These are phyloP conservation scores for Sugiyamaella floridensis DNA, from an alignment of 805 yeast genomes.

Conservation along the genomic window DNA sequence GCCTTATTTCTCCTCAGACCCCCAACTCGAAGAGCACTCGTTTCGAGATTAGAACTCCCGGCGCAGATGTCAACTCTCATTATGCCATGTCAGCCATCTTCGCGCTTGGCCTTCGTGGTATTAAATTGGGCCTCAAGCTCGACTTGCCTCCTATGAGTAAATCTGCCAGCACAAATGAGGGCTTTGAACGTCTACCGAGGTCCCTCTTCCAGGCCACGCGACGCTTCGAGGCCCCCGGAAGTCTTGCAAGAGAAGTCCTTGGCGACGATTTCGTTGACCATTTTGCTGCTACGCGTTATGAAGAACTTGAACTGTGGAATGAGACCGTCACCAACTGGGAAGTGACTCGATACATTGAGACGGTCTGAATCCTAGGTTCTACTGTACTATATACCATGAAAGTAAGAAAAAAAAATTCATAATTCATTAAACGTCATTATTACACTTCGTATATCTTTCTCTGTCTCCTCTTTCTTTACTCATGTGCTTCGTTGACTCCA, in stretches of 20 bases:
- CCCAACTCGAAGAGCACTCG: constrained; percentile 25
- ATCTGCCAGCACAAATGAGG: constrained; percentile 13
- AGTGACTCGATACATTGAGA: constrained; percentile 29
- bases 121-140: constrained; percentile 21
- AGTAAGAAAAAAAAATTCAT: neutral
- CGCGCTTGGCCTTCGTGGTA: constrained; percentile 29
- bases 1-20: constrained; percentile 26
- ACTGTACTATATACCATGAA: neutral
- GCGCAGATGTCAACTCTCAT: constrained; percentile 33
- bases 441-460: neutral
- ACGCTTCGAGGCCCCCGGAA: constrained; percentile 19
- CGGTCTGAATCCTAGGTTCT: constrained; percentile 16
- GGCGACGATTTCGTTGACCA: constrained; percentile 35
- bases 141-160: constrained; percentile 27
- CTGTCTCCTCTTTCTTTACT: too few relatives aligned
- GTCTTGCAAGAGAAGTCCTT: constrained; percentile 31
- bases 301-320: constrained; percentile 25
- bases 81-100: constrained; percentile 31
- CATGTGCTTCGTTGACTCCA: too few relatives aligned
- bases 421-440: neutral
- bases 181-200: constrained; percentile 24
- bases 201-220: constrained; percentile 24
- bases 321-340: constrained; percentile 33
- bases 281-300: constrained; percentile 27
- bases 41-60: constrained; percentile 32